Percentiles rank a stretch among this genome's conserved stretches.
phyloP scores from a whole-genome alignment of 208 protist genomes.

The Leishmania braziliensis region DNA sequence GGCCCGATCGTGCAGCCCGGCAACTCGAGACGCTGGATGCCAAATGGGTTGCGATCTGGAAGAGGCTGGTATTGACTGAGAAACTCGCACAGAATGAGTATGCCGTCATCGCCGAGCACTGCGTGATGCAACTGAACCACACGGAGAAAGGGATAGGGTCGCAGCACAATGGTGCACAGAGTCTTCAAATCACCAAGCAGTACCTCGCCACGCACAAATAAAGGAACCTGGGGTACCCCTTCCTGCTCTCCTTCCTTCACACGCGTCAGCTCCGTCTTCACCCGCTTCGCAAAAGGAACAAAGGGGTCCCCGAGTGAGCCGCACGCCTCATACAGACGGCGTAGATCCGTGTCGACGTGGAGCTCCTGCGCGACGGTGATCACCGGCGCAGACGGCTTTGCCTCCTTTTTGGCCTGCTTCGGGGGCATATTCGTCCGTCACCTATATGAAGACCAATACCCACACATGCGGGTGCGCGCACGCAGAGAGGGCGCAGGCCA shows the following conservation, averaged over 20 bases:
- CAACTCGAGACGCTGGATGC: conserved; percentile 80
- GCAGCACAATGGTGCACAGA: conserved; percentile 62
- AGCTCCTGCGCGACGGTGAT: conserved; percentile 68
- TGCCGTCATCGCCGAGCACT: conserved; percentile 73
- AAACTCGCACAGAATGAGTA: conserved; percentile 81
- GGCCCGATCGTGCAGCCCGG: conserved; percentile 72
- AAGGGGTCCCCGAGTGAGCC: conserved; percentile 51
- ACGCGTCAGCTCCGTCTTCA: conserved; percentile 65
- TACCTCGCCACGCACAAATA: conserved; percentile 70
- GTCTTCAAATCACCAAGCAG: conserved; percentile 45
- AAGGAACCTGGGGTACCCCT: conserved; percentile 69
- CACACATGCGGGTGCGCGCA: neutral
- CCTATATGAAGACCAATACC: neutral
- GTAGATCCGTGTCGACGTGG: conserved; percentile 76
- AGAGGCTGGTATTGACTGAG: conserved; percentile 69
- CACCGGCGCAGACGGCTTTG: conserved; percentile 38
- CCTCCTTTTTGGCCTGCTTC: conserved; percentile 35
- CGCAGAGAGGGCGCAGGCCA: neutral
- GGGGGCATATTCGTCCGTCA: conserved; percentile 13
- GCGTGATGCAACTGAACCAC: conserved; percentile 78
- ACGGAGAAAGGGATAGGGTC: conserved; percentile 75
- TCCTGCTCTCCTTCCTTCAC: conserved; percentile 85
- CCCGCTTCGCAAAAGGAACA: conserved; percentile 66
- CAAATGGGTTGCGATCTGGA: conserved; percentile 79
- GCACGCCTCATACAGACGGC: conserved; percentile 65